Evolutionary conservation across 129 eudicot species (phyloP), one percentile per base, ranked within the genome.

Genomic region (Logfia minima): DNA sequence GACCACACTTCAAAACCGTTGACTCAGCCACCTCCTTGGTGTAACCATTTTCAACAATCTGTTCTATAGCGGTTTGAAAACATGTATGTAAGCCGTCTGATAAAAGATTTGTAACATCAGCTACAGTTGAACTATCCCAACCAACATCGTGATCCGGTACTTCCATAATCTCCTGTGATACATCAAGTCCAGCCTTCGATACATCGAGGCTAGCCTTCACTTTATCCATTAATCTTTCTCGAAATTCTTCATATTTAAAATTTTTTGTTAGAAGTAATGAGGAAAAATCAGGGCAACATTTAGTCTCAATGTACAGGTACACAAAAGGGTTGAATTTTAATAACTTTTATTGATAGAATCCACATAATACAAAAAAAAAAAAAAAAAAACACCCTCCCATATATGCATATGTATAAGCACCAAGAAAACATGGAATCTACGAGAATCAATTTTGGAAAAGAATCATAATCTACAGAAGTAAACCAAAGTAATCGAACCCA

Each of bases 21-120:
- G 56, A 56, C 68, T 85, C 86, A 1, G 92, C 88, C 39, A 22
- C 80, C 66, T 86, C 85, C 45, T 85, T 76, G 16, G 66, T 83
- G 82, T 86, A 83, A 18, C 94, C 97, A 21, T 51, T 16, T 52
- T 85, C 86, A 56, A 66, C 78, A 10, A 91, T 75, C 66, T 72
- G 85, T 78, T 67, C 79, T 6, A 91, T 78, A 8, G 92, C 93
- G 35, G 39, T 68, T 5, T 21, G 26, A 75, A 81, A 77, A 75
- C 70, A 75, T 9, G 76, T 32, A 43, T 48, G 28, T 81, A 91
- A 85, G 48, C 22, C 55, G 6, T 82, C 74, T 1, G 82, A 48
- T 23, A 88, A 26, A 52, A 86, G 75, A 56, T 81, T 77, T 74
- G 79, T 81, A 5, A 86, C 83, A 72, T 84, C 83, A 51, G 52